Evolutionary conservation across 2,329 filamentous ascomycete species (phyloP), one percentile per base, ranked within the genome.

Genomic region (Elsinoe arachidis): DNA sequence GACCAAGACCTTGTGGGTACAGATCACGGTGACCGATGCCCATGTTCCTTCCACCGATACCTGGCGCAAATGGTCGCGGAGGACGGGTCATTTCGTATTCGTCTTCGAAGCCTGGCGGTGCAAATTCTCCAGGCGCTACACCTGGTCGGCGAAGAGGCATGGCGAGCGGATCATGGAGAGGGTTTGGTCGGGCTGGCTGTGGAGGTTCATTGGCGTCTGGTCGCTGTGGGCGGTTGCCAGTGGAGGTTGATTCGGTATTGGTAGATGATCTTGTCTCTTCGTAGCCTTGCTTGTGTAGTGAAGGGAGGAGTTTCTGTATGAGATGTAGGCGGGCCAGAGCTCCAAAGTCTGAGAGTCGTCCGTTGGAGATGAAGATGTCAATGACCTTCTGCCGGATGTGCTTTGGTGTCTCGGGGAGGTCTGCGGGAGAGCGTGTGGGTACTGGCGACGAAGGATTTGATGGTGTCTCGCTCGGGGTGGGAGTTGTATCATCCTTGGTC

Each of bases 21-120:
- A 97, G 73, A 70, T 99, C 93, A 65, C 91, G 81, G 38, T 92
- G 85, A 1, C 93, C 93, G 52, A 95, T 87, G 61, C 54, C 54
- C n/a, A 82, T 83, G 58, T 63, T 64, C 23, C 66, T 62, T 10
- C 63, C 65, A 19, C 63, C 64, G 21, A 37, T 53, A 53, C 57
- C 62, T 14, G 61, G 59, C 39, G 64, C 56, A 5, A 76, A 73
- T 23, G 62, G 61, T 9, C 84, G 80, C 2, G 80, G 78, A 0
- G 84, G 87, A 1, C 84, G 78, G 60, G 88, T 84, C 59, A 96
- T 79, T 61, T 96, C 89, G 65, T 90, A 86, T 67, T 96, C 90
- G 68, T 99, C 92, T 63, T 97, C 93, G 63, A 97, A 97, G 17
- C 83, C 89, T 0, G 93, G 93, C 0, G 92, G 91, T 0, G 86